Conservation (phyloP, 208 protist species). For the Crithidia acanthocephali region DNA sequence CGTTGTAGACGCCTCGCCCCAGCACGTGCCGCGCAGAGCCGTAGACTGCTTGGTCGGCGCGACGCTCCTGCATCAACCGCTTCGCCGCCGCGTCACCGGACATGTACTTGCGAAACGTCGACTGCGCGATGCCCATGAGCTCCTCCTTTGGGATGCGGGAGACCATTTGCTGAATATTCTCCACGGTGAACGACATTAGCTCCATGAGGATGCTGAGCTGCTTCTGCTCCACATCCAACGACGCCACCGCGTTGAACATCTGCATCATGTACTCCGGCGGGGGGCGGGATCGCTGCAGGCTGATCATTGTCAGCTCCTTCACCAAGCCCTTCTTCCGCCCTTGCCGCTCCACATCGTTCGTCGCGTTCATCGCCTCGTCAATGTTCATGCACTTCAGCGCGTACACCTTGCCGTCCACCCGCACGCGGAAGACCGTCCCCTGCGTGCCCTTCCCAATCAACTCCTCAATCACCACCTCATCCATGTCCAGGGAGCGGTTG, state of each 20-base stretch:
- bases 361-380: conserved; percentile 70
- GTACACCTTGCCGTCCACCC: conserved; percentile 76
- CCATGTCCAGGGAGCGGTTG: conserved; percentile 77
- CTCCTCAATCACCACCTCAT: conserved; percentile 63
- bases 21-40: conserved; percentile 62
- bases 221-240: conserved; percentile 53
- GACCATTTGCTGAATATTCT: conserved; percentile 81
- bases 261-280: conserved; percentile 74
- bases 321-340: conserved; percentile 84
- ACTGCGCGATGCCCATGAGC: conserved; percentile 73
- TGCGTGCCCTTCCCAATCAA: conserved; percentile 81
- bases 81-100: conserved; percentile 24
- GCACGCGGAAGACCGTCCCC: conserved; percentile 80
- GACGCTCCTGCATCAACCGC: conserved; percentile 33
- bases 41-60: conserved; percentile 45
- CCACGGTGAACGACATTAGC: conserved; percentile 84
- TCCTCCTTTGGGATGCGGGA: conserved; percentile 69
- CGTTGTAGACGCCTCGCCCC: conserved; percentile 65
- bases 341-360: conserved; percentile 78
- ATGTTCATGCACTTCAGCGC: conserved; percentile 88
- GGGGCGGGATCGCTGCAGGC: conserved; percentile 47
- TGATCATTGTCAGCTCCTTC: conserved; percentile 89
- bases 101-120: conserved; percentile 69
- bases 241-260: conserved; percentile 85
- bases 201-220: conserved; percentile 86